These are phyloP conservation scores for Xylariomycetidae sp. DNA, from an alignment of 2,329 filamentous ascomycete genomes.

Conservation along the genomic window DNA sequence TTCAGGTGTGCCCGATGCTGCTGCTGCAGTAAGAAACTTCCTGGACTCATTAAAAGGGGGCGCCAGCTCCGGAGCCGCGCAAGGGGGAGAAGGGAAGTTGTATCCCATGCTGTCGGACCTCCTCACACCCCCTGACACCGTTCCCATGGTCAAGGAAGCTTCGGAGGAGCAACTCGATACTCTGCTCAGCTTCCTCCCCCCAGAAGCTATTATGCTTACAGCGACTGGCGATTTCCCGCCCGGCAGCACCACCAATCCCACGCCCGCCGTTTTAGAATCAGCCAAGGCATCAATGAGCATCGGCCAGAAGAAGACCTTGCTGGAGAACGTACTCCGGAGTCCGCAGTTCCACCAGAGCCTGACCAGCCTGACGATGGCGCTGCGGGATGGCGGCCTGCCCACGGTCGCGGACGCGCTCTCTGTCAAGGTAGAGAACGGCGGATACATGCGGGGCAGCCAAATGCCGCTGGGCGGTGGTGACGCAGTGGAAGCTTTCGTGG, in stretches of 20 bases:
- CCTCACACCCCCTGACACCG: constrained; percentile 69
- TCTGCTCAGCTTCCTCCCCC: constrained; percentile 74
- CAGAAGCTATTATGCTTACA: constrained; percentile 70
- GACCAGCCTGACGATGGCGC: constrained; percentile 76
- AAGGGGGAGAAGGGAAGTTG: constrained; percentile 50
- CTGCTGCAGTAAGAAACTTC: constrained; percentile 80
- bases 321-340: constrained; percentile 78
- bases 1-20: constrained; percentile 62
- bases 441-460: constrained; percentile 69
- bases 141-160: constrained; percentile 66
- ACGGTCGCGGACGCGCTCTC: constrained; percentile 83
- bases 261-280: constrained; percentile 62
- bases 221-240: constrained; percentile 59
- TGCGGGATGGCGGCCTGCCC: constrained; percentile 85
- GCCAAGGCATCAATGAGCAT: constrained; percentile 70
- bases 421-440: constrained; percentile 78
- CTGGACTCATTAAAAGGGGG: constrained; percentile 71
- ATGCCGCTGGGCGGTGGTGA: constrained; percentile 85
- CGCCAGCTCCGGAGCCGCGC: constrained; percentile 34
- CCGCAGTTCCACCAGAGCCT: constrained; percentile 90
- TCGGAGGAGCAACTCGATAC: constrained; percentile 65
- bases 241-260: constrained; percentile 58
- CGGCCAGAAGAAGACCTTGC: constrained; percentile 72
- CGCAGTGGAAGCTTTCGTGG: constrained; percentile 85
- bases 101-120: constrained; percentile 87